These are phyloP conservation scores for Schizochytrium sp. DNA, from an alignment of 108 stramenopile species.

Conservation along the genomic window DNA sequence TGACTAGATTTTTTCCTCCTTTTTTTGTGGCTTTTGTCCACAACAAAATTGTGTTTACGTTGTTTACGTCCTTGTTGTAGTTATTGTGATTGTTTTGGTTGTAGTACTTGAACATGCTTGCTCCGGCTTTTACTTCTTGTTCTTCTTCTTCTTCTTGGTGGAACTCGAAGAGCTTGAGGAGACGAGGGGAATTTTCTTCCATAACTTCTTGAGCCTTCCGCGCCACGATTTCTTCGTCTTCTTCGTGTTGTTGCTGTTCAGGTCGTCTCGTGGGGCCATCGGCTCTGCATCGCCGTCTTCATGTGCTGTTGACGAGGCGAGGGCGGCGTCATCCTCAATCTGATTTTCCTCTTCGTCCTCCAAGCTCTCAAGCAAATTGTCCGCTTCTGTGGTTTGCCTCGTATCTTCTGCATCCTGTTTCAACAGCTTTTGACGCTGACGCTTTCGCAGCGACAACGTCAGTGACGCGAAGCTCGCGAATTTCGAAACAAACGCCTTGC, in stretches of 20 bases:
- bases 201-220: neutral
- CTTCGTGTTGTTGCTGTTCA: neutral
- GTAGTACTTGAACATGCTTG: neutral
- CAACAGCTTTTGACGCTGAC: no score
- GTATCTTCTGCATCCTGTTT: no score
- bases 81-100: neutral
- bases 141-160: neutral
- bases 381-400: no score
- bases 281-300: neutral
- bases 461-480: no score
- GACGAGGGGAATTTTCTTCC: neutral
- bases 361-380: no score
- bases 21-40: neutral
- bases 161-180: neutral
- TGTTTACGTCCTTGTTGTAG: neutral
- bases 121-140: neutral
- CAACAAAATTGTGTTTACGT: neutral
- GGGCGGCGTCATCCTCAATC: neutral
- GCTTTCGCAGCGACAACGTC: no score
- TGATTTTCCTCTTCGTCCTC: no score
- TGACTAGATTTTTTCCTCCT: neutral
- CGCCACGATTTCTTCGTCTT: neutral
- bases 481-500: neutral
- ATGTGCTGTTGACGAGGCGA: neutral
- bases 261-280: neutral